These are phyloP conservation scores for Pythium angustatum DNA, from an alignment of 352 stramenopile species.

Conservation along the genomic window DNA sequence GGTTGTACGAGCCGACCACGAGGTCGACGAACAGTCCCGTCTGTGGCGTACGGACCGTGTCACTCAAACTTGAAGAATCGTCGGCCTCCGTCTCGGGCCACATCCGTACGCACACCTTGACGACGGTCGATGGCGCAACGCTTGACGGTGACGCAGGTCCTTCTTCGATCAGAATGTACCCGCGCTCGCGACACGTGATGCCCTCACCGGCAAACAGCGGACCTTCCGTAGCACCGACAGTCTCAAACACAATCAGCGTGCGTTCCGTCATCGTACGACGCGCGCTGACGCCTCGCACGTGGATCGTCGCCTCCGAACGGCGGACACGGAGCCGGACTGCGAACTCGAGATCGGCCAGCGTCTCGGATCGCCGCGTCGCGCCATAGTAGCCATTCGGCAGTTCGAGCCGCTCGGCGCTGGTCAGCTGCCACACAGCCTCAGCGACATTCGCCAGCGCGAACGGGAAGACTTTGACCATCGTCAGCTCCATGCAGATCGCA, in stretches of 20 bases:
- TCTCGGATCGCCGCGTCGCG: neutral
- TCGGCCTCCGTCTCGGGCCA: constrained; percentile 2
- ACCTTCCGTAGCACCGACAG: neutral
- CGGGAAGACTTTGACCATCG: constrained; percentile 7
- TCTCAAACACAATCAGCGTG: constrained; percentile 5
- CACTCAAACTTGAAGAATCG: neutral
- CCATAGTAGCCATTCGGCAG: constrained; percentile 4
- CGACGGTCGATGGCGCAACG: neutral
- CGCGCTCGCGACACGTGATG: constrained; percentile 6
- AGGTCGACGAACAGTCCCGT: constrained; percentile 14
- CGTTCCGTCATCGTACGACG: neutral
- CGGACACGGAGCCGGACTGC: constrained; percentile 1
- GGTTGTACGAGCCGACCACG: constrained; percentile 20
- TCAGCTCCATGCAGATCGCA: constrained; percentile 4
- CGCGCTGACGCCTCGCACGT: constrained; percentile 1
- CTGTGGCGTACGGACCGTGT: neutral
- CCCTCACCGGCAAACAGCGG: neutral
- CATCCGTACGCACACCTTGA: constrained; percentile 5
- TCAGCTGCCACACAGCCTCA: constrained; percentile 10
- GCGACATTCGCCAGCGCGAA: neutral
- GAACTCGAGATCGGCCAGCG: neutral
- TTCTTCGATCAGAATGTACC: constrained; percentile 7
- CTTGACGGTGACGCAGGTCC: neutral
- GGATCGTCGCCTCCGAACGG: constrained; percentile 2
- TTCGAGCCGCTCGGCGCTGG: neutral